Conservation (phyloP, 805 yeast species). For the Cyberlindnera bimundalis region DNA sequence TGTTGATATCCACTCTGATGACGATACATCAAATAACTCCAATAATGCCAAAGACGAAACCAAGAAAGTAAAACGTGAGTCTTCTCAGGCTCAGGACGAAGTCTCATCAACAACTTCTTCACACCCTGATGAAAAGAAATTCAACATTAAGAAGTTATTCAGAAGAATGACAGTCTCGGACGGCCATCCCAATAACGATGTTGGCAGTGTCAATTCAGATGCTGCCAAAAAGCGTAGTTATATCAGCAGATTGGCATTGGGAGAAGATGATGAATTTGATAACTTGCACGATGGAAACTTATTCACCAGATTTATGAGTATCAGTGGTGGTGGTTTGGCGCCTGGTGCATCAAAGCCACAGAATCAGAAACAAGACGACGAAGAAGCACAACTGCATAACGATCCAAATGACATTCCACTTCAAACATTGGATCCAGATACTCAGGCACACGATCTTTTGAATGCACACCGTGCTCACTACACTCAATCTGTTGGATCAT, state of each 20-base stretch:
- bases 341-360: constrained; percentile 33
- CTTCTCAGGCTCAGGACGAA: background rate
- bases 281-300: constrained; percentile 28
- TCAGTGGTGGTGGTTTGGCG: constrained; percentile 33
- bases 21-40: background rate
- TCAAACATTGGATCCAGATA: constrained; percentile 40
- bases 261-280: constrained; percentile 22
- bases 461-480: constrained; percentile 38
- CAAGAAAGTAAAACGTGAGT: background rate
- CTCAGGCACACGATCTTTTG: constrained; percentile 55
- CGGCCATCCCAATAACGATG: constrained; percentile 5
- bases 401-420: constrained; percentile 39
- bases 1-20: constrained; percentile 12
- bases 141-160: constrained; percentile 17
- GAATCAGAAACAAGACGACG: constrained; percentile 32
- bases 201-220: constrained; percentile 7
- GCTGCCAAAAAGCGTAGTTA: constrained; percentile 8
- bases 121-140: constrained; percentile 9
- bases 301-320: constrained; percentile 30
- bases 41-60: background rate
- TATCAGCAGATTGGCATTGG: constrained; percentile 19
- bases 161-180: constrained; percentile 17
- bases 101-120: constrained; percentile 2
- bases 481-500: constrained; percentile 1
- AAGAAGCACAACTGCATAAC: constrained; percentile 29